A percentile compares a stretch with the other conserved stretches of the same genome.
These are phyloP conservation scores for Sclerotinia spermophila DNA, from an alignment of 2,329 filamentous ascomycete genomes.

Conservation along the genomic window DNA sequence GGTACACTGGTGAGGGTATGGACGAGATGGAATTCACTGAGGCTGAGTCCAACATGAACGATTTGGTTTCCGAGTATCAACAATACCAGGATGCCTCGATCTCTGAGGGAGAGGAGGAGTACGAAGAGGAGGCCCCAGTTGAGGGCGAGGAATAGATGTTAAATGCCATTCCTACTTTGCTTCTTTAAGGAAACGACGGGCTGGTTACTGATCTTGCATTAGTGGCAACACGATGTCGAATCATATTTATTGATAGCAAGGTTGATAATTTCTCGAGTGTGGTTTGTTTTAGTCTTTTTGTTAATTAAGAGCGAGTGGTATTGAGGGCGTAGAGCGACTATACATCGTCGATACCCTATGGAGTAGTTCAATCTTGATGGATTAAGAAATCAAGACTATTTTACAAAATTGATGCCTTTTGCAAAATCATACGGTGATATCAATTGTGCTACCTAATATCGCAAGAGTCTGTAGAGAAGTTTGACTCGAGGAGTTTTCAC, in stretches of 20 bases:
- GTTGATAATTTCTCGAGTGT: constrained; percentile 28
- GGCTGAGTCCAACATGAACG: constrained; percentile 99
- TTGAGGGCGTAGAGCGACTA: constrained; percentile 28
- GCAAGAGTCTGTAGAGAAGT: not conserved
- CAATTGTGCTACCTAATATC: not conserved
- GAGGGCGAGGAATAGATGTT: constrained; percentile 59
- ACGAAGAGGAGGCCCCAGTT: constrained; percentile 72
- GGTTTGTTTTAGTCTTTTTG: constrained; percentile 24
- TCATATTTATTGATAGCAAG: constrained; percentile 28
- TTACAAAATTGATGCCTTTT: not conserved
- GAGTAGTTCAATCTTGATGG: constrained; percentile 28
- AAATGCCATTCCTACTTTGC: constrained; percentile 20
- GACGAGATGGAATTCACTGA: constrained; percentile 99
- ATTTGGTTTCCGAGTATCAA: constrained; percentile 98
- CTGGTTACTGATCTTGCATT: constrained; percentile 23
- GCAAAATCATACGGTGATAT: not conserved
- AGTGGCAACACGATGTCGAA: constrained; percentile 28
- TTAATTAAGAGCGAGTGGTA: constrained; percentile 25
- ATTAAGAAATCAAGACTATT: constrained; percentile 32
- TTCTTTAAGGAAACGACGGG: constrained; percentile 20
- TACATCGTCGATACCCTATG: constrained; percentile 30
- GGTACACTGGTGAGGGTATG: constrained; percentile 99
- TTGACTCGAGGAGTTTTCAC: not conserved
- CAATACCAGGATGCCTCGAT: constrained; percentile 99
- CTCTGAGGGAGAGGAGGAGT: constrained; percentile 94